phyloP scores from a whole-genome alignment of 1,284 basidiomycete genomes.

The Mycocalia duriaeana region DNA sequence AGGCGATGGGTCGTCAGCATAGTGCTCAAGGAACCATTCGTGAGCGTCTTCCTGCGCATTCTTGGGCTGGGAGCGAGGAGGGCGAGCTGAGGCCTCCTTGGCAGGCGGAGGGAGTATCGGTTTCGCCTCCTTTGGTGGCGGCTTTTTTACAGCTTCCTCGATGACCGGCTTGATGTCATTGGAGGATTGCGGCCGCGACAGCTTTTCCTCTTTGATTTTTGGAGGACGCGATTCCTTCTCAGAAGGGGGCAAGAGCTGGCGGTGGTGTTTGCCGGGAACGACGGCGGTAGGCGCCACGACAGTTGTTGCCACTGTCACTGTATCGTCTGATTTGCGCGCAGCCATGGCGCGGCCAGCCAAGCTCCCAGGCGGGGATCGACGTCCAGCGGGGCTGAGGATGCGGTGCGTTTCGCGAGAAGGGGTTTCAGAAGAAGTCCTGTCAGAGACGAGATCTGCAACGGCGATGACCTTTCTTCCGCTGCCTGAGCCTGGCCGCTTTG shows the following conservation, averaged over 20 bases:
- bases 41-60: conserved; percentile 44
- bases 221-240: no score
- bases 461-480: conserved; percentile 22
- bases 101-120: conserved; percentile 4
- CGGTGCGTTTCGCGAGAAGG: conserved; percentile 18
- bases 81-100: background rate
- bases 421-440: no score
- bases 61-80: conserved; percentile 10
- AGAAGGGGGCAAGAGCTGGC: no score
- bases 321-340: conserved; percentile 36
- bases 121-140: conserved; percentile 7
- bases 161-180: conserved; percentile 10
- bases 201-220: no score
- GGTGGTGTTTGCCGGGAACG: no score
- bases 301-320: no score
- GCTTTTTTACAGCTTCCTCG: conserved; percentile 3
- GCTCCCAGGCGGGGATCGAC: conserved; percentile 43
- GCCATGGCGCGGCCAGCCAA: conserved; percentile 38
- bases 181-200: no score
- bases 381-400: conserved; percentile 25
- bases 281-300: no score
- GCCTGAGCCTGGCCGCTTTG: conserved; percentile 21
- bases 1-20: conserved; percentile 30
- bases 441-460: conserved; percentile 22
- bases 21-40: conserved; percentile 56